Base-by-base conservation (phyloP, 306 rosid species). In the Quercus ilex region DNA sequence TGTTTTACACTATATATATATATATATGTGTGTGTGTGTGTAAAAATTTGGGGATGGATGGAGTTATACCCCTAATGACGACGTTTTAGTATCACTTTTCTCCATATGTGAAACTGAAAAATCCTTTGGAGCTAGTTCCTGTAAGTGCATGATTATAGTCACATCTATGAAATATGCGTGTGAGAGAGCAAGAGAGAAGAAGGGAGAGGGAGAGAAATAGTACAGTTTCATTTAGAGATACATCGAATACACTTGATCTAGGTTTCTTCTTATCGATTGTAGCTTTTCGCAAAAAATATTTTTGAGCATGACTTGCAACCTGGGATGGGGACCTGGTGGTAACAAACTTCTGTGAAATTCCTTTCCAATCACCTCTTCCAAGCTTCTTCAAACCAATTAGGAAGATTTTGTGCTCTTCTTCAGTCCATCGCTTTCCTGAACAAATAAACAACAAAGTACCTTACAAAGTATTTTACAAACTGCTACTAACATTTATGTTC, bases 361-460 rank as follows among this genome's bases (percentile, higher is more conserved):
- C 92, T 73, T 86, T 87, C 96, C 96, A 91, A 74, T 82, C 89
- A 1, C 96, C 93, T 79, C 85, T 91, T n/a, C 97, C 93, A 1
- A 76, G 72, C 5, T 77, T 56, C 55, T 73, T 83, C 72, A 91
- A 79, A 18, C 97, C 97, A 0, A 77, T 52, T 23, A 91, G 59
- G 63, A 91, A 91, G 0, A 73, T 53, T 38, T 72, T 71, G 19
- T 91, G 97, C 57, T 91, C 97, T 31, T 89, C 82, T 59, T 80
- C 87, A 0, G 77, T 86, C 97, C 97, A 91, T 51, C 88, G 79
- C 74, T 70, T 83, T 33, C 88, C 93, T 89, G 73, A 14, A 18
- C 4, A 3, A 28, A 69, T 1, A 38, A 53, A 28, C 46, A 38
- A 38, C 46, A 38, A 38, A 38, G 10, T 8, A 38, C 1, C 0